Evolutionary conservation across 164 flowering plant species (phyloP).

Genomic region (Hamamelis virginiana): DNA sequence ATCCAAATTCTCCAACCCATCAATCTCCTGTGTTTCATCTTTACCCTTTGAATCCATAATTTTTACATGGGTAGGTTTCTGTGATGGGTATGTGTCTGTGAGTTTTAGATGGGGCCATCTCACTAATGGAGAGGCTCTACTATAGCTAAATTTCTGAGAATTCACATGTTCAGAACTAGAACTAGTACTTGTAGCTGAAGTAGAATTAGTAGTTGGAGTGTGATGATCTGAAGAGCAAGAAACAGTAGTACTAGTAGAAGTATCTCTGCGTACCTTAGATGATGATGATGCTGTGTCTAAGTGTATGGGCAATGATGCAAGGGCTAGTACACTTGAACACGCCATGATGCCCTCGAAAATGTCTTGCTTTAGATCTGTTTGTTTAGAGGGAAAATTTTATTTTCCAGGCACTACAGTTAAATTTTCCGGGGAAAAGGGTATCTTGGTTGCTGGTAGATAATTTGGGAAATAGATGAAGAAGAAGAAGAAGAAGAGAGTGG

Average conservation of each 20-base stretch:
- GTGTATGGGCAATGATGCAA: conserved; percentile 10
- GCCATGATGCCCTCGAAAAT: neutral
- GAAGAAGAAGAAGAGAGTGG: no score
- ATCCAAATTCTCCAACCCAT: conserved; percentile 2
- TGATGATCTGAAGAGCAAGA: conserved; percentile 4
- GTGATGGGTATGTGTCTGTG: conserved; percentile 22
- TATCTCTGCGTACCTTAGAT: conserved; percentile 22
- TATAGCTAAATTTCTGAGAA: conserved; percentile 47
- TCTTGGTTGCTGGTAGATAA: no score
- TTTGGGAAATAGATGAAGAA: no score
- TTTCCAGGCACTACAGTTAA: no score
- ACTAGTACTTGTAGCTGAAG: conserved; percentile 8
- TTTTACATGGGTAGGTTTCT: conserved; percentile 13
- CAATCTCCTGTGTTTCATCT: conserved; percentile 13
- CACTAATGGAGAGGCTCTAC: conserved; percentile 74
- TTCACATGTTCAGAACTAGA: conserved; percentile 13
- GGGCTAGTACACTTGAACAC: conserved; percentile 14
- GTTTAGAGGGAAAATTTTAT: neutral
- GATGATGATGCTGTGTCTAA: conserved; percentile 9
- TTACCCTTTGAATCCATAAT: neutral
- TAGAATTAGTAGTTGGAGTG: conserved; percentile 3
- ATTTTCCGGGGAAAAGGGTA: neutral
- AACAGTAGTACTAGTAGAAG: neutral
- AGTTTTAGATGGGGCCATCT: conserved; percentile 85
- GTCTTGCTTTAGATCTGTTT: neutral